Base-by-base conservation (phyloP, 345 rosid genomes). In the Brassica juncea region DNA sequence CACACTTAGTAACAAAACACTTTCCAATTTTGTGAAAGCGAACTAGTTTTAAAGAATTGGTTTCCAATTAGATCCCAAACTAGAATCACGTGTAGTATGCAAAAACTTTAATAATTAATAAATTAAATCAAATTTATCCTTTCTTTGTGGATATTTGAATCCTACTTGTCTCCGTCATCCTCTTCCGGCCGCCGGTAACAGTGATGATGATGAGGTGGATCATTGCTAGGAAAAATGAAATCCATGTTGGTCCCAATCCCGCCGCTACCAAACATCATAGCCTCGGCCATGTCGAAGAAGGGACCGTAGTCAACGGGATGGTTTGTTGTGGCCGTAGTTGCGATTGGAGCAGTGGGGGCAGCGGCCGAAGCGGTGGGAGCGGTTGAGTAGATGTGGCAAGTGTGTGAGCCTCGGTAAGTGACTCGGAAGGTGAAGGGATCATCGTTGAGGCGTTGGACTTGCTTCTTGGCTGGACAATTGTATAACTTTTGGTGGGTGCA, bases 401-500 rank as follows among this genome's bases (percentile, higher is more conserved):
- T 91, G 84, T 94, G 99, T 2, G 84, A 79, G 16, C 86, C 88
- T 2, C 86, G 82, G 87, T 94, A 94, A 0, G 81, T 86, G 2
- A 94, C 88, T 63, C 87, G 84, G 66, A 85, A 90, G 3, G 84
- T 91, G 82, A 12, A 64, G 0, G 94, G 94, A 81, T 92, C 87
- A 3, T 85, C 80, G 72, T 92, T 88, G 3, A 90, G 81, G 4
- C 97, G 87, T 79, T 94, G 99, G 0, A 92, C 97, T 80, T 86
- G 95, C 82, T 94, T 94, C 83, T 94, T 94, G 35, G 97, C 99
- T 0, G 88, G 88, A 71, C 99, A 94, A 2, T 87, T 77, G 84
- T 94, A 91, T 82, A 91, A 19, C 74, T 88, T 94, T 31, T 89
- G 97, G 77, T 92, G 97, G 10, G 99, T 94, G 73, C 99, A 94